Percentiles rank a stretch among this genome's conserved stretches.
phyloP scores from a whole-genome alignment of 495 filamentous ascomycete genomes.

The Neurospora sp. region DNA sequence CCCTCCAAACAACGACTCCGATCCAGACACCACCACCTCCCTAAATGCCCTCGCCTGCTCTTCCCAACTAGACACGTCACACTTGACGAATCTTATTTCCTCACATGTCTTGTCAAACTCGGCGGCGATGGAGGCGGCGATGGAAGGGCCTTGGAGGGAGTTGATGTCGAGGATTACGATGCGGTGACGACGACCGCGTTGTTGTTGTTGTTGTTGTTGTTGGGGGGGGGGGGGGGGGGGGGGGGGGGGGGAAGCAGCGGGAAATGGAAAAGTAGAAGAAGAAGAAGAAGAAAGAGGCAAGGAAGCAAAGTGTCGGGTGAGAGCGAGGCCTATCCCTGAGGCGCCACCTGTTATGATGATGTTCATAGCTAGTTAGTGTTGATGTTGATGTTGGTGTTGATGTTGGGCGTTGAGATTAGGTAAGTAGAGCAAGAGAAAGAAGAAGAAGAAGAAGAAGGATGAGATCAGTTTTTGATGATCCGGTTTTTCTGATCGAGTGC shows the following conservation, averaged over 20 bases:
- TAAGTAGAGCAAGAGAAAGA: background rate
- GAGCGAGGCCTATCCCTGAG: conserved; percentile 44
- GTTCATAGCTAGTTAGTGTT: background rate
- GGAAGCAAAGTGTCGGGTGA: conserved; percentile 38
- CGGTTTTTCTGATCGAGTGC: background rate
- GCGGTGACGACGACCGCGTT: conserved; percentile 15
- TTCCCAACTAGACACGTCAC: conserved; percentile 40
- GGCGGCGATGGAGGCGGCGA: conserved; percentile 20
- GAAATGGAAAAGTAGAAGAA: conserved; percentile 11
- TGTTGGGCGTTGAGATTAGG: background rate
- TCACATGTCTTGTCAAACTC: conserved; percentile 24
- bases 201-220: conserved; percentile 7
- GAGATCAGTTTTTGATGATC: background rate
- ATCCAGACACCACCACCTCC: conserved; percentile 17
- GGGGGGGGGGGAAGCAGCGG: conserved; percentile 1
- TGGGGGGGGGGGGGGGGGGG: conserved; percentile 1
- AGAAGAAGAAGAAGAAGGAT: background rate
- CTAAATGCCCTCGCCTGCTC: conserved; percentile 35
- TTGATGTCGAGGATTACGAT: conserved; percentile 46
- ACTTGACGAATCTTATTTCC: conserved; percentile 6
- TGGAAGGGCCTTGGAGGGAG: conserved; percentile 16
- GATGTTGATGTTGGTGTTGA: background rate
- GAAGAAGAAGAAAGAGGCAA: conserved; percentile 28
- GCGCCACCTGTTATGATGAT: conserved; percentile 38
- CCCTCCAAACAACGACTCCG: conserved; percentile 14